A percentile compares a stretch with the other conserved stretches of the same genome.
Conservation (phyloP, 2,329 filamentous ascomycete genomes). For the Ophiosphaerella korrae region DNA sequence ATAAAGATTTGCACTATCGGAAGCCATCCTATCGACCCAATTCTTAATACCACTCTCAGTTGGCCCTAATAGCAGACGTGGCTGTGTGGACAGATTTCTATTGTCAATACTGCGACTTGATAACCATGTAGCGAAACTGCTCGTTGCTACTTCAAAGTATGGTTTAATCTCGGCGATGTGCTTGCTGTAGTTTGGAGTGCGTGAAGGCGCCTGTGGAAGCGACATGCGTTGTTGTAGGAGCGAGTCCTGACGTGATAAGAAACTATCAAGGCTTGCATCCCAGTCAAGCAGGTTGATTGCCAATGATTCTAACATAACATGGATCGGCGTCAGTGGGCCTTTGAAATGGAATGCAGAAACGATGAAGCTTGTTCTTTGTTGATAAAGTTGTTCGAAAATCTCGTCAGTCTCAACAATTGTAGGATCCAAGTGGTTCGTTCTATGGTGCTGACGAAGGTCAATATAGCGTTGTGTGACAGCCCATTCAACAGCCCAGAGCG, state of each 20-base stretch:
- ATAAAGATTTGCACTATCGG: slow-evolving; percentile 16
- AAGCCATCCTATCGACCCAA: slow-evolving; percentile 35
- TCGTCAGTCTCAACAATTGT: slow-evolving; percentile 25
- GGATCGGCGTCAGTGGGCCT: slow-evolving; percentile 24
- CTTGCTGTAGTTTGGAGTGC: slow-evolving; percentile 20
- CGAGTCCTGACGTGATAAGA: slow-evolving; percentile 27
- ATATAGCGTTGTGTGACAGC: slow-evolving; percentile 44
- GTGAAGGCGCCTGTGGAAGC: slow-evolving; percentile 9
- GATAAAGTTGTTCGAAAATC: slow-evolving; percentile 26
- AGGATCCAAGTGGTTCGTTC: slow-evolving; percentile 9
- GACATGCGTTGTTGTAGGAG: slow-evolving; percentile 15
- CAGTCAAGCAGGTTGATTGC: slow-evolving; percentile 29
- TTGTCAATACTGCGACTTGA: slow-evolving; percentile 14
- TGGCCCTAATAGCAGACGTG: slow-evolving; percentile 12
- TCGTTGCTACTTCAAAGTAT: slow-evolving; percentile 20
- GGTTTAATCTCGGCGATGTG: slow-evolving; percentile 15
- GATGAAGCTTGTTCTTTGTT: slow-evolving; percentile 28
- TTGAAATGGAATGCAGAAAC: slow-evolving; percentile 30
- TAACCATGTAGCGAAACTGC: slow-evolving; percentile 23
- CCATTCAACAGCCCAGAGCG: slow-evolving; percentile 42
- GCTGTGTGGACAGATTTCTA: slow-evolving; percentile 8
- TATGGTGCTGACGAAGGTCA: slow-evolving; percentile 32
- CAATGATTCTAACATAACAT: slow-evolving; percentile 26
- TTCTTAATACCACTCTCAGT: slow-evolving; percentile 30
- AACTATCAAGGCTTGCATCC: slow-evolving; percentile 25